These are phyloP conservation scores for Clonostachys rhizophaga DNA, from an alignment of 2,329 filamentous ascomycete species.

Conservation along the genomic window DNA sequence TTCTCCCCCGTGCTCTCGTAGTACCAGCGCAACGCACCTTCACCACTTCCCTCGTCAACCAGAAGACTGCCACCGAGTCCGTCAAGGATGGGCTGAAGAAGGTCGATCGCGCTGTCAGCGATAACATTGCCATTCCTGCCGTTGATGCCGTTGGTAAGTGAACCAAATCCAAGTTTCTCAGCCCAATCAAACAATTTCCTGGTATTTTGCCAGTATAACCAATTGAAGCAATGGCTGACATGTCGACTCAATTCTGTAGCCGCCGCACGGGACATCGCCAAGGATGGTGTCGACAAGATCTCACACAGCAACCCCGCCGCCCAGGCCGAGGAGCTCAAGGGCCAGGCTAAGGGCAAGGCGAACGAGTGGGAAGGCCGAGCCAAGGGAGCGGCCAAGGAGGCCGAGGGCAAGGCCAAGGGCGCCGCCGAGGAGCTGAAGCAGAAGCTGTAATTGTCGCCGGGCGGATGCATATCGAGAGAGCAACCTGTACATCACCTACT, in stretches of 20 bases:
- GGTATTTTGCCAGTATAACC: background rate
- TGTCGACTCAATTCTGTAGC: constrained; percentile 16
- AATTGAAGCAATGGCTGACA: too few relatives aligned
- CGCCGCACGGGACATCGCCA: constrained; percentile 26
- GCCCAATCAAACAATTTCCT: background rate
- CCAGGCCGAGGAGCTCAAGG: constrained; percentile 22
- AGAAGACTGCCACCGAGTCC: constrained; percentile 45
- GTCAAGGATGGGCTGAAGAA: constrained; percentile 57
- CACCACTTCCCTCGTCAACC: constrained; percentile 35
- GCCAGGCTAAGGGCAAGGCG: constrained; percentile 29
- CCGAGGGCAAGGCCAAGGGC: constrained; percentile 34
- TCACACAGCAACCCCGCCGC: constrained; percentile 23
- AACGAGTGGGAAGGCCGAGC: constrained; percentile 33
- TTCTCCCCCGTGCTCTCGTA: constrained; percentile 28
- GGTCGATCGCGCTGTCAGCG: constrained; percentile 54
- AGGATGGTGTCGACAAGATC: constrained; percentile 21
- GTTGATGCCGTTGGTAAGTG: constrained; percentile 53
- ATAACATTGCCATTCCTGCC: constrained; percentile 53
- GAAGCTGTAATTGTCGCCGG: constrained; percentile 7
- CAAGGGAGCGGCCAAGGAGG: constrained; percentile 33
- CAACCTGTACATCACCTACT: too few relatives aligned
- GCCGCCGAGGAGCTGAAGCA: constrained; percentile 31
- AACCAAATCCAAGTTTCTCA: background rate
- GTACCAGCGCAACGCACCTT: constrained; percentile 32
- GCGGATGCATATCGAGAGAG: too few relatives aligned